These are phyloP conservation scores for Prunella vulgaris DNA, from an alignment of 257 asterid species.

Conservation along the genomic window DNA sequence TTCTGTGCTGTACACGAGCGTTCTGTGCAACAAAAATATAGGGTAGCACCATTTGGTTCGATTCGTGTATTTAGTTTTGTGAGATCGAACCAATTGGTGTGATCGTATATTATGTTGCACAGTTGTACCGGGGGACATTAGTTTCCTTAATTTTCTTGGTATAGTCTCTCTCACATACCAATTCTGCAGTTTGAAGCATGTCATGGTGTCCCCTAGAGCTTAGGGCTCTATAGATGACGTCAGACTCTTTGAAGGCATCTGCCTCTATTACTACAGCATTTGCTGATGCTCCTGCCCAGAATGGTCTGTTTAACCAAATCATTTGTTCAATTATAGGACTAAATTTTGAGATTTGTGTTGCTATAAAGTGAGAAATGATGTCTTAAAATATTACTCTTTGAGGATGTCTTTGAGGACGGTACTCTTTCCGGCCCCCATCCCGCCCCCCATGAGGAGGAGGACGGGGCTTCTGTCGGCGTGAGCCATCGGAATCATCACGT, in stretches of 20 bases:
- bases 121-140: too few relatives aligned
- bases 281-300: conserved; percentile 84
- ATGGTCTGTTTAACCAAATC: conserved; percentile 83
- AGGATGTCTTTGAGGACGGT: conserved; percentile 89
- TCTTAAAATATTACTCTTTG: conserved; percentile 52
- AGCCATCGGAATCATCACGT: conserved; percentile 97
- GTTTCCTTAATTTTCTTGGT: too few relatives aligned
- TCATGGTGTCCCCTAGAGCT: conserved; percentile 91
- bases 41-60: too few relatives aligned
- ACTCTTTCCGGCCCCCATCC: conserved; percentile 97
- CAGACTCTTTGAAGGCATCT: conserved; percentile 94
- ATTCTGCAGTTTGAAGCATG: conserved; percentile 90
- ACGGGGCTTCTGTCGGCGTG: conserved; percentile 89
- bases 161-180: too few relatives aligned
- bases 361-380: not conserved
- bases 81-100: too few relatives aligned
- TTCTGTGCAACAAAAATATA: too few relatives aligned
- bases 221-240: conserved; percentile 90
- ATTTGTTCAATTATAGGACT: too few relatives aligned
- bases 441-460: conserved; percentile 97
- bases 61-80: too few relatives aligned
- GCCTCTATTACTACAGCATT: conserved; percentile 94
- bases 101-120: too few relatives aligned
- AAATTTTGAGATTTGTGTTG: too few relatives aligned
- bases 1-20: too few relatives aligned